Percentiles rank a stretch among this genome's conserved stretches.
Conservation (phyloP, 495 filamentous ascomycete species). For the Hypoxylon perforatum region DNA sequence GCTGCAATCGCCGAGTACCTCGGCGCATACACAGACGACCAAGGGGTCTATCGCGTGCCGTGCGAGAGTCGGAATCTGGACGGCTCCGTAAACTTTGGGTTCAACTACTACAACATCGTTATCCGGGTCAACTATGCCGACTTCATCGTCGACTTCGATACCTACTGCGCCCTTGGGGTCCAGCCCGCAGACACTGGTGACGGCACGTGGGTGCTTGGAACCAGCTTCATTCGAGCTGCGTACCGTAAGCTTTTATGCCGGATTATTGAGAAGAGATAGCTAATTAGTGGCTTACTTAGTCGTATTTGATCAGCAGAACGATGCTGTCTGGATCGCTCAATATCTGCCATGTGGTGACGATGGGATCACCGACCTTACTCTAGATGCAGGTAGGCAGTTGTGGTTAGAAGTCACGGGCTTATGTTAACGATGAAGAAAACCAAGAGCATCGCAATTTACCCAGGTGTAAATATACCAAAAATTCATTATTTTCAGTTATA, state of each 20-base stretch:
- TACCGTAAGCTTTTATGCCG: conserved; percentile 48
- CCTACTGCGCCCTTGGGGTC: conserved; percentile 54
- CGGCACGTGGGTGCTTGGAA: conserved; percentile 53
- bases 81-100: conserved; percentile 57
- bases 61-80: conserved; percentile 47
- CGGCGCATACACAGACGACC: conserved; percentile 46
- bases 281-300: conserved; percentile 41
- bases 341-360: conserved; percentile 54
- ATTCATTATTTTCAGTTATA: neutral
- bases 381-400: conserved; percentile 42
- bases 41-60: conserved; percentile 53
- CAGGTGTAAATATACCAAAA: neutral
- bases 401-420: conserved; percentile 44
- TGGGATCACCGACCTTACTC: conserved; percentile 40
- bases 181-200: conserved; percentile 50
- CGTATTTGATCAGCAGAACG: conserved; percentile 57
- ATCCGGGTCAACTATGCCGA: conserved; percentile 57
- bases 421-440: conserved; percentile 22
- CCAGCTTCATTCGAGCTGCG: conserved; percentile 57
- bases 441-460: neutral
- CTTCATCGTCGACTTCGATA: conserved; percentile 54
- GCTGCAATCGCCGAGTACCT: conserved; percentile 49
- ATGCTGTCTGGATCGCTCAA: conserved; percentile 58
- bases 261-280: neutral
- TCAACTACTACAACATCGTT: conserved; percentile 55